Base-by-base conservation (phyloP, 305 asterid genomes). In the Rubia balearica region DNA sequence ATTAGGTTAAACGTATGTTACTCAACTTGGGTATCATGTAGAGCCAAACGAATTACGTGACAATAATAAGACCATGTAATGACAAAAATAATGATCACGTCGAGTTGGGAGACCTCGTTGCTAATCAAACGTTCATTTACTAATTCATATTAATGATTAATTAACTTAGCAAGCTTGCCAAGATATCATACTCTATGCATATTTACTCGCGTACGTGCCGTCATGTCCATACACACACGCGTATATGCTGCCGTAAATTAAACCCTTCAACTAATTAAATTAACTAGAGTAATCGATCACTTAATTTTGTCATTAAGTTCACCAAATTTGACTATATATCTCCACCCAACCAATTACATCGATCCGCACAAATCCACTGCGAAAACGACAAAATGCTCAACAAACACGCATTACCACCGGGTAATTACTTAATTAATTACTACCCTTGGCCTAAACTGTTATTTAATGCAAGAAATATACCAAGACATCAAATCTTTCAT, bases 41-140 rank as follows among this genome's bases (percentile, higher is more conserved):
- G 14, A 48, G 53, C 53, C 53, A 49, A 14, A 48, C 55, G n/a
- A 48, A 7, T 14, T 48, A 14, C 49, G 14, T n/a, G n/a, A 45
- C 3, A 73, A 74, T 45, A 53, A 68, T 72, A 30, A 57, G 45
- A 56, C 13, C 62, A 45, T 13, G 65, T 65, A 43, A 65, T 3
- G 83, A 71, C 85, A 70, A 71, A 71, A 43, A 64, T 69, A 65
- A 64, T 22, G 77, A 73, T 76, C 75, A 69, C 66, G 71, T 79
- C 78, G 82, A 83, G 85, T 80, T 83, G 82, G 83, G 79, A 71
- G 27, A 78, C 84, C 85, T 73, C 66, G 74, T 77, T 74, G 67
- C 73, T 41, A 38, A 61, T 59, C 75, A 79, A 67, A 56, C 60
- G 21, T 78, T 59, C n/a, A 74, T 66, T 65, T 22, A 19, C 9